These are phyloP conservation scores for Russula foetens DNA, from an alignment of 768 basidiomycete species.

Conservation along the genomic window DNA sequence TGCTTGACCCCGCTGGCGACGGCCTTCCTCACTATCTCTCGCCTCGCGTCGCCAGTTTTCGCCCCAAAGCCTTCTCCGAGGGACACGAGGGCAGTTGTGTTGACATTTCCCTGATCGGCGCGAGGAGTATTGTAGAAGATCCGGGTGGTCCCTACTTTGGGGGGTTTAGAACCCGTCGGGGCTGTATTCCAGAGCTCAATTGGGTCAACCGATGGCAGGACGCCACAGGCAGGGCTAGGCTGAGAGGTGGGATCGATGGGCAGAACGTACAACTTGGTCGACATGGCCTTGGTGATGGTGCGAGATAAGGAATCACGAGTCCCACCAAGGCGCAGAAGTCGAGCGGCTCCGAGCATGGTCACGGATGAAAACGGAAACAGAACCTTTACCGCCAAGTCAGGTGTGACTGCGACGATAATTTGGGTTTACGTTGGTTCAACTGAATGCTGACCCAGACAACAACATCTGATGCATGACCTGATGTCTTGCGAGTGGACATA, in stretches of 20 bases:
- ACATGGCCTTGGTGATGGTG: constrained; percentile 24
- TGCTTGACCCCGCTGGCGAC: constrained; percentile 69
- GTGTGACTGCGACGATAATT: too few species aligned
- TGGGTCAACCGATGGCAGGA: constrained; percentile 34
- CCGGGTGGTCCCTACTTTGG: constrained; percentile 55
- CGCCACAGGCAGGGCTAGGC: constrained; percentile 24
- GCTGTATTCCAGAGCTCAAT: constrained; percentile 46
- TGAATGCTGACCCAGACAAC: not conserved
- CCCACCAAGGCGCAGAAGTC: constrained; percentile 2
- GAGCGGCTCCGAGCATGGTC: not conserved
- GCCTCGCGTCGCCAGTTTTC: constrained; percentile 37
- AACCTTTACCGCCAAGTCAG: too few species aligned
- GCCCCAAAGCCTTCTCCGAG: constrained; percentile 46
- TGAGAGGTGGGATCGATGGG: constrained; percentile 44
- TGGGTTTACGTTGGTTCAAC: not conserved
- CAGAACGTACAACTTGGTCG: constrained; percentile 52
- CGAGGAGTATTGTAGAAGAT: constrained; percentile 52
- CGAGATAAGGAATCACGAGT: constrained; percentile 15
- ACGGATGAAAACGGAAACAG: too few species aligned
- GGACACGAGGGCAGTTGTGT: constrained; percentile 48
- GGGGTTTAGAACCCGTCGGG: constrained; percentile 33
- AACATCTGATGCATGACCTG: too few species aligned
- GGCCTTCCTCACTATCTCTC: constrained; percentile 64
- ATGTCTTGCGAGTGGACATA: not conserved
- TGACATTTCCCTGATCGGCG: constrained; percentile 22